Evolutionary conservation across 495 filamentous ascomycete genomes (phyloP), one percentile per base, ranked within the genome.

Genomic region (Schizothecium vesticola): DNA sequence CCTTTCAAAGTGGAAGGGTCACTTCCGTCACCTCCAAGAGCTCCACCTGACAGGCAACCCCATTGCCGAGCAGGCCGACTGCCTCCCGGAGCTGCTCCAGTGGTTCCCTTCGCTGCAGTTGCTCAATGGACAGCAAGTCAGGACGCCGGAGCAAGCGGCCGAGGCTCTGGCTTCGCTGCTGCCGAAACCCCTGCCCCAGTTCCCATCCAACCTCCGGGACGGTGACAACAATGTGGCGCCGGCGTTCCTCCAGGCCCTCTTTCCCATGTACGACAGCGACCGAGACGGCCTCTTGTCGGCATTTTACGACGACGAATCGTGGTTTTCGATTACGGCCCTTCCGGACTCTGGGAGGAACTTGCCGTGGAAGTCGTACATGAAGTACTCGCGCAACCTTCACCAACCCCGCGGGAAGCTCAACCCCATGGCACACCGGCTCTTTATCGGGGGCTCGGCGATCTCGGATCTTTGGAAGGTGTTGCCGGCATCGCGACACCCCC

Each of bases 101-200:
- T 93, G 93, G 88, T 98, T 90, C 74, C 93, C 93, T 3, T 86
- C 83, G 43, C 83, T 99, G 9, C 86, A 86, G 60, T 85, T 86
- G 36, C 78, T 97, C 66, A 92, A 94, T 74, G 86, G 87, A 62
- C 79, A 86, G 11, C 84, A 89, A 72, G 87, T 94, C 25, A 86
- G 92, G 56, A 90, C 90, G 0, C 82, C 86, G 0, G 87, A 91
- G 67, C 86, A 94, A 70, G 75, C 90, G 25, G 80, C 82, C n/a
- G 79, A 79, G 36, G 81, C 81, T 26, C 78, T 82, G 25, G 68
- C 69, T 10, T 64, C 72, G 23, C 65, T 65, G 43, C 67, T 64
- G 72, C 82, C 86, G 59, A 79, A 85, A 22, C 88, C 90, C 4
- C 86, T 96, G 2, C 91, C 93, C 12, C 83, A 91, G 62, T 82